Base-by-base conservation (phyloP, 345 rosid genomes). In the Nasturtium officinale region DNA sequence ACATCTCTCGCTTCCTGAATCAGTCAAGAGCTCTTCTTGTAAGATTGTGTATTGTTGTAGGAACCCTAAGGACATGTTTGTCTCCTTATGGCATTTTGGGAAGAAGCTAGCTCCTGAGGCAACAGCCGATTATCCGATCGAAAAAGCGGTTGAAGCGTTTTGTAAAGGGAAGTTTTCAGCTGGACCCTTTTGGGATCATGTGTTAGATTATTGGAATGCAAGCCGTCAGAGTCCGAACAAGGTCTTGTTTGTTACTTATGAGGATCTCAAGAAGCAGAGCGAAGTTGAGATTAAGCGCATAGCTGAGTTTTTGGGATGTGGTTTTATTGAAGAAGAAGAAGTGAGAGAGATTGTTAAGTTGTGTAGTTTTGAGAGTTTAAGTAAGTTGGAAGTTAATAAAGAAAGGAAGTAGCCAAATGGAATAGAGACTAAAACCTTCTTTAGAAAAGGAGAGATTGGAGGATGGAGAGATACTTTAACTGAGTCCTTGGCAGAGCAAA, bases 61-160 rank as follows among this genome's bases (percentile, higher is more conserved):
- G 67, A 81, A 88, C 62, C 90, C 87, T 2, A 84, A 83, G 61
- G 92, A 86, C 63, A 80, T 77, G 66, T 81, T 84, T 47, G 85
- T 83, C 2, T 88, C 93, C 3, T 71, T 82, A 7, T 83, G 87
- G 86, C 87, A 83, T 71, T 88, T 84, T 71, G 72, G 84, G 3
- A 84, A 83, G 83, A 83, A 69, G 38, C 32, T 82, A 30, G 78
- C 83, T 51, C 67, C 60, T n/a, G 8, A 61, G 0, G 73, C 75
- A 3, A 75, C 35, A n/a, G 83, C 74, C 0, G 45, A 53, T 0
- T 70, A 23, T 23, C 25, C 25, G 25, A 46, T 46, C 69, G 85
- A 75, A 55, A 81, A 83, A 3, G 33, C 74, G 21, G 84, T 88
- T 4, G 80, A 84, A 13, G 79, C 72, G 47, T 84, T 88, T 15